phyloP scores from a whole-genome alignment of 176 grass and related monocot genomes.

The Carex cristatella region DNA sequence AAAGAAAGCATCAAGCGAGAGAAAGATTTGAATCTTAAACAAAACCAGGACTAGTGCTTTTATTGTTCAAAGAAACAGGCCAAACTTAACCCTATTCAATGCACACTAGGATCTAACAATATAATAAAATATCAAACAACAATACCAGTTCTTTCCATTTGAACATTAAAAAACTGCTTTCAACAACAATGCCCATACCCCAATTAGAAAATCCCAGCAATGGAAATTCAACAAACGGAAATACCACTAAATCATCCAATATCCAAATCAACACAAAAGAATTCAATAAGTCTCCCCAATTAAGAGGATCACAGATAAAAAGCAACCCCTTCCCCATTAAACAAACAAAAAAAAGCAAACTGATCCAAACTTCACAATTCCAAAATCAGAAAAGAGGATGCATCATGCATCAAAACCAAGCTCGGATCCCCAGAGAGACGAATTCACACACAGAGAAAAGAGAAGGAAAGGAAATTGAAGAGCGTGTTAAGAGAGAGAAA shows the following conservation, averaged over 20 bases:
- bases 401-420: background rate
- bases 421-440: background rate
- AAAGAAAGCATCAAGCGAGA: background rate
- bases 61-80: background rate
- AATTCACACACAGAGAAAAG: background rate
- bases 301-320: background rate
- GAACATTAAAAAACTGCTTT: background rate
- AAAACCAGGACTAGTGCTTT: background rate
- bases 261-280: background rate
- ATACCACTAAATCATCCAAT: background rate
- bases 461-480: background rate
- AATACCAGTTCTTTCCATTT: background rate
- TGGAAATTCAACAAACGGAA: background rate
- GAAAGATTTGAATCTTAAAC: conserved; percentile 4
- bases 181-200: background rate
- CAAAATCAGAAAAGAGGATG: background rate
- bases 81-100: background rate
- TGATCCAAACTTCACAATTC: background rate
- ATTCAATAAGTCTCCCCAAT: background rate
- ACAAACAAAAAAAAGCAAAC: background rate
- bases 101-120: background rate
- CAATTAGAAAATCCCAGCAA: background rate
- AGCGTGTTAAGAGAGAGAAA: background rate
- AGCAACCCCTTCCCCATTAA: background rate
- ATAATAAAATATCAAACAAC: background rate